phyloP scores from a whole-genome alignment of 179 eudicot genomes.

The Beta lomatogona region DNA sequence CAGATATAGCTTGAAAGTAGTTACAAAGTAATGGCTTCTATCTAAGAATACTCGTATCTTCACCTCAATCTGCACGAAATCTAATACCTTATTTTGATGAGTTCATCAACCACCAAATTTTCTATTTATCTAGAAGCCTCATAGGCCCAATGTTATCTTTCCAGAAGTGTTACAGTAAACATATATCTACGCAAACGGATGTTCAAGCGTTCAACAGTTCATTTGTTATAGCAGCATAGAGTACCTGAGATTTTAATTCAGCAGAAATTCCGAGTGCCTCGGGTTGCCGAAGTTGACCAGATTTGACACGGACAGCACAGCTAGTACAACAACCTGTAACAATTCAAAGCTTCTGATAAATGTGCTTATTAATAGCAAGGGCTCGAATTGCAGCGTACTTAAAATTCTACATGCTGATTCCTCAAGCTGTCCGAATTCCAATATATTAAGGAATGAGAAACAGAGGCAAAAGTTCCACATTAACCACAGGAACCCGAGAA shows the following conservation, averaged over 20 bases:
- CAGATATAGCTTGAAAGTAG: background rate
- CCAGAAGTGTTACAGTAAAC: background rate
- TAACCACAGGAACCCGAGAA: background rate
- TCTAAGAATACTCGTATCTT: background rate
- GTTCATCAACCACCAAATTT: background rate
- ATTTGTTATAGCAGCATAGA: background rate
- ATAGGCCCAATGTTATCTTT: background rate
- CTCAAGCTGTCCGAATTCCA: background rate
- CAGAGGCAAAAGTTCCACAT: background rate
- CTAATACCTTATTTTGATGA: background rate
- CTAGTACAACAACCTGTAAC: constrained; percentile 93
- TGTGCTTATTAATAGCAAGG: constrained; percentile 8
- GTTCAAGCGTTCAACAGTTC: background rate
- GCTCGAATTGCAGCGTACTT: background rate
- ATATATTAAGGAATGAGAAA: background rate
- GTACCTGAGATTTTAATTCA: constrained; percentile 78
- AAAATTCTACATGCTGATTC: background rate
- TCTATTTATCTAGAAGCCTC: background rate
- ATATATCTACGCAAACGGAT: background rate
- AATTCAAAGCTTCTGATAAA: background rate
- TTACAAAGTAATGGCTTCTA: background rate
- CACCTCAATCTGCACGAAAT: background rate
- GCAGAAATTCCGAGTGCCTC: constrained; percentile 97
- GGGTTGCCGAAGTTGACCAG: constrained; percentile 87
- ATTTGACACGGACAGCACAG: constrained; percentile 92